Percentiles rank a stretch among this genome's conserved stretches.
Conservation (phyloP, 352 stramenopile species). For the Achlya hypogyna region DNA sequence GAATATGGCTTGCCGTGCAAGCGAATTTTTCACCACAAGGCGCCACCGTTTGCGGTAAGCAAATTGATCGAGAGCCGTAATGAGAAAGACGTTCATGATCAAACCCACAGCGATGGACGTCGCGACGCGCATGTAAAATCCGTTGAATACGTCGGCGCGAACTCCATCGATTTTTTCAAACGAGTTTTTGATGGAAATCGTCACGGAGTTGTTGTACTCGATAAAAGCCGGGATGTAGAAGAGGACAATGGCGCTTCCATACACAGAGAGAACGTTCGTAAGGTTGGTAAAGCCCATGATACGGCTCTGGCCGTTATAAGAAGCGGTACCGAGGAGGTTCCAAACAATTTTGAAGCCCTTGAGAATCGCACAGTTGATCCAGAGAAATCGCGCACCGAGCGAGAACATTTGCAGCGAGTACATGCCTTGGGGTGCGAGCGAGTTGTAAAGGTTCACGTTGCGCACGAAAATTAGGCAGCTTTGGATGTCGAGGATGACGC, state of each 20-base stretch:
- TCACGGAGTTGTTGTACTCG: constrained; percentile 15
- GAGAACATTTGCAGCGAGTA: constrained; percentile 9
- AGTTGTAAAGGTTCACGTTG: constrained; percentile 6
- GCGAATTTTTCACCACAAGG: constrained; percentile 1
- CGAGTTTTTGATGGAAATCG: neutral
- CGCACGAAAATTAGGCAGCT: neutral
- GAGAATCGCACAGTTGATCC: constrained; percentile 14
- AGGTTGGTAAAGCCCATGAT: constrained; percentile 16
- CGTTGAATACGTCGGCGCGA: constrained; percentile 6
- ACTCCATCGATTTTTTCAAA: neutral
- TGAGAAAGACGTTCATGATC: neutral
- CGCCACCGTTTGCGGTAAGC: neutral
- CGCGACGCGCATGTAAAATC: constrained; percentile 15
- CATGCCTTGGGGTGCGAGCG: neutral
- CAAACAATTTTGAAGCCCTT: neutral
- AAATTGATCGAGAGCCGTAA: neutral
- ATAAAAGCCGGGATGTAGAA: constrained; percentile 11
- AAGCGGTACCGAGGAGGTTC: neutral
- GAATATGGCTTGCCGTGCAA: constrained; percentile 14
- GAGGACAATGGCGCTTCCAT: constrained; percentile 9
- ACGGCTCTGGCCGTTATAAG: constrained; percentile 2
- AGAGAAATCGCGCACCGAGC: constrained; percentile 1
- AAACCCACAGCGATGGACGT: neutral
- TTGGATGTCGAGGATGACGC: constrained; percentile 10
- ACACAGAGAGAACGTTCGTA: constrained; percentile 3